Percentiles rank a stretch among this genome's conserved stretches.
Evolutionary conservation across 768 basidiomycete genomes (phyloP).

Genomic region (Scleroderma citrinum): DNA sequence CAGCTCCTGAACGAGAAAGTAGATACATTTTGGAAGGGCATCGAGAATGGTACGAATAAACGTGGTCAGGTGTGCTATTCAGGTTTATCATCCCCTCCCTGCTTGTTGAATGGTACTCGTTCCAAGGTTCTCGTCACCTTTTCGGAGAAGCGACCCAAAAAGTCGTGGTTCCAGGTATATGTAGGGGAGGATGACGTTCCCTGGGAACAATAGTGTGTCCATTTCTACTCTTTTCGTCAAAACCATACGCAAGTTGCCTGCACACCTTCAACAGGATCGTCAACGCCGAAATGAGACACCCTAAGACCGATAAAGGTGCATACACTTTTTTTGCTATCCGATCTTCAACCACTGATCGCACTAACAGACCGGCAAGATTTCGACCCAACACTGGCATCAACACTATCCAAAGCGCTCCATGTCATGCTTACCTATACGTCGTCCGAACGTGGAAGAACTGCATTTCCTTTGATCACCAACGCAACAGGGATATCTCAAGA

Average conservation of each 20-base stretch:
- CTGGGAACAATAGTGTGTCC: slow-evolving; percentile 77
- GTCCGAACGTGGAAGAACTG: slow-evolving; percentile 67
- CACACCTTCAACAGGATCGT: slow-evolving; percentile 50
- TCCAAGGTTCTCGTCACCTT: slow-evolving; percentile 65
- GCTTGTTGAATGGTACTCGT: no score
- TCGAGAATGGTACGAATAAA: slow-evolving; percentile 58
- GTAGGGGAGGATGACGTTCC: slow-evolving; percentile 76
- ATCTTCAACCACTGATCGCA: no score
- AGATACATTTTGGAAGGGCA: slow-evolving; percentile 69
- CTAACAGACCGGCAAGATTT: slow-evolving; percentile 45
- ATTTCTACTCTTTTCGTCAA: background rate
- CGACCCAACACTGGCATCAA: slow-evolving; percentile 50
- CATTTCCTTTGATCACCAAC: slow-evolving; percentile 77
- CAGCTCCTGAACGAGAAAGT: slow-evolving; percentile 71
- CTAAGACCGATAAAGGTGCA: slow-evolving; percentile 56
- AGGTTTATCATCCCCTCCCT: no score
- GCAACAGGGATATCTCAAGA: slow-evolving; percentile 68
- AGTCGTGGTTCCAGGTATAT: slow-evolving; percentile 71
- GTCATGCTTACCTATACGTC: slow-evolving; percentile 75
- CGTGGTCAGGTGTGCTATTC: slow-evolving; percentile 71
- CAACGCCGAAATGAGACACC: slow-evolving; percentile 74
- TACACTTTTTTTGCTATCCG: background rate
- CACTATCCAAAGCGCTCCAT: slow-evolving; percentile 59
- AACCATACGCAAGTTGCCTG: no score
- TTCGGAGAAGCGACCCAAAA: slow-evolving; percentile 71